These are phyloP conservation scores for Xanthoconium purpureum DNA, from an alignment of 768 basidiomycete genomes.

Conservation along the genomic window DNA sequence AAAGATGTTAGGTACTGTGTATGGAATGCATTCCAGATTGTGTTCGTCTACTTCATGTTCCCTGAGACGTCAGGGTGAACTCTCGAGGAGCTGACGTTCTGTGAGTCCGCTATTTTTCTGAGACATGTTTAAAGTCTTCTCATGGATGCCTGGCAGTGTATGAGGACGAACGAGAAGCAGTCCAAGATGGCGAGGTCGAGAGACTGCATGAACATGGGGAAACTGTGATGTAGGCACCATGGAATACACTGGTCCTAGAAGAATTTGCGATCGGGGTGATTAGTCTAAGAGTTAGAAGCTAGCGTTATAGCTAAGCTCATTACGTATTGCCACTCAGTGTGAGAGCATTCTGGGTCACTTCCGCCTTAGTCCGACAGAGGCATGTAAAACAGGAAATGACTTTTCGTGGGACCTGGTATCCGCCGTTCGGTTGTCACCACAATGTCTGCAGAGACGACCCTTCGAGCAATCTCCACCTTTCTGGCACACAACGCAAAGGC, in stretches of 20 bases:
- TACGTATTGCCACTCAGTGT: too few species aligned
- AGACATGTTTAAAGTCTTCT: background rate
- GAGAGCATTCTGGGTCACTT: too few species aligned
- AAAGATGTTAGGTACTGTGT: conserved; percentile 11
- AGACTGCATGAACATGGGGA: background rate
- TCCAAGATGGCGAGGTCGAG: background rate
- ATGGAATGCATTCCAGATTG: conserved; percentile 14
- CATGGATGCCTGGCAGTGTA: background rate
- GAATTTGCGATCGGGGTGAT: background rate
- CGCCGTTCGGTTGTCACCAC: too few species aligned
- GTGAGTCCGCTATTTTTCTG: conserved; percentile 4
- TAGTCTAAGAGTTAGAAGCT: too few species aligned
- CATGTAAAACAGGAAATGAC: too few species aligned
- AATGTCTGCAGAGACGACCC: too few species aligned
- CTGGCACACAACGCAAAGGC: too few species aligned
- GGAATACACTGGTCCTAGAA: background rate
- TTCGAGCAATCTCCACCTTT: too few species aligned
- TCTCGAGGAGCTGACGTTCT: conserved; percentile 18
- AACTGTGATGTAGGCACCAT: background rate
- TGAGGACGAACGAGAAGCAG: background rate
- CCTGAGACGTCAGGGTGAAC: conserved; percentile 18
- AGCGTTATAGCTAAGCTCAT: too few species aligned
- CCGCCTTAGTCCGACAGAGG: too few species aligned
- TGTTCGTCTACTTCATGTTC: conserved; percentile 16
- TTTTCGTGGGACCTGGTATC: too few species aligned